Conservation (phyloP, 139 green algal species). For the Microglena sp. region DNA sequence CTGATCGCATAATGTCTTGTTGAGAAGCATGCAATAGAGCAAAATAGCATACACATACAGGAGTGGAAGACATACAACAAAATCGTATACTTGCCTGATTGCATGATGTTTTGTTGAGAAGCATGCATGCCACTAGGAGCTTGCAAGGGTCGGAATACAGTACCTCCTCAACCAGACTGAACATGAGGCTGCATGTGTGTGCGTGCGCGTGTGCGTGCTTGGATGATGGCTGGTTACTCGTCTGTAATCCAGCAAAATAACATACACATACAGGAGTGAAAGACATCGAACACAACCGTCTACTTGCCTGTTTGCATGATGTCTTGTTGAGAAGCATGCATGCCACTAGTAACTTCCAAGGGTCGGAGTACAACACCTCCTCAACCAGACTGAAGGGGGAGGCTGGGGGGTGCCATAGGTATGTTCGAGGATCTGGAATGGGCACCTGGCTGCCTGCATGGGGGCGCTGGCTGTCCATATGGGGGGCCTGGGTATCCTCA, state of each 20-base stretch:
- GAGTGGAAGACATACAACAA: too few species aligned
- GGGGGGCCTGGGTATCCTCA: too few species aligned
- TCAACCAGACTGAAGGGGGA: constrained; percentile 18
- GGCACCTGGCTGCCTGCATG: too few species aligned
- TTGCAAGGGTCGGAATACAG: constrained; percentile 86
- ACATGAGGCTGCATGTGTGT: constrained; percentile 1
- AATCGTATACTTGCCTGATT: too few species aligned
- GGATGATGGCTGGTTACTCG: background rate
- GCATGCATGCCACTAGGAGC: constrained; percentile 64
- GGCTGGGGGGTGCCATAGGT: constrained; percentile 16
- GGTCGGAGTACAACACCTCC: constrained; percentile 64
- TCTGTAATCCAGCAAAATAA: background rate
- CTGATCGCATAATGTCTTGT: background rate
- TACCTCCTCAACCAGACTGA: constrained; percentile 16
- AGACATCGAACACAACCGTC: background rate
- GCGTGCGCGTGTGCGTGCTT: background rate
- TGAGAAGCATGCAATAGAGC: background rate
- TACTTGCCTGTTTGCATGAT: constrained; percentile 39
- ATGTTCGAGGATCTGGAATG: too few species aligned
- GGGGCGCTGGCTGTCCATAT: too few species aligned
- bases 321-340: constrained; percentile 65
- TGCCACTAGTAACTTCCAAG: constrained; percentile 83
- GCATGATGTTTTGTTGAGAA: constrained; percentile 66
- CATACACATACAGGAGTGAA: background rate
- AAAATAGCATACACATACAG: too few species aligned